Evolutionary conservation across 2,329 filamentous ascomycete genomes (phyloP).

Genomic region (Gnomoniopsis smithogilvyi): DNA sequence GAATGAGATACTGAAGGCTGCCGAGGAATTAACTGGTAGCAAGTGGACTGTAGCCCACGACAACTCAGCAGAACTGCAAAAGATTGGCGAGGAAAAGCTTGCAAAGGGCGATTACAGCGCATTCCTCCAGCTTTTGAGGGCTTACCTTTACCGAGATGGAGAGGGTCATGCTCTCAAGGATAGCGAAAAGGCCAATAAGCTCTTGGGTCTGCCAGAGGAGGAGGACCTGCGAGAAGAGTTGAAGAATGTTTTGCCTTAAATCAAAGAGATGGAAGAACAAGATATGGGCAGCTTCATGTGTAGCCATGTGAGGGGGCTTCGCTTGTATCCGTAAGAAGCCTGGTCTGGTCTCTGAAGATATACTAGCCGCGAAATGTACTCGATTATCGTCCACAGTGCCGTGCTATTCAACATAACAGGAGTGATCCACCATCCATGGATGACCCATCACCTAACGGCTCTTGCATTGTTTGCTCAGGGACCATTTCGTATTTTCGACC

Average conservation of each 20-base stretch:
- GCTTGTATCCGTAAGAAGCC: too few species aligned
- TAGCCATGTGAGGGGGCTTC: background rate
- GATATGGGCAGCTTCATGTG: background rate
- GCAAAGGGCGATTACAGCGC: constrained; percentile 35
- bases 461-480: too few species aligned
- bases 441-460: too few species aligned
- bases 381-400: too few species aligned
- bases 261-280: constrained; percentile 2
- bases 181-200: constrained; percentile 22
- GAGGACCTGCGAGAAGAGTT: constrained; percentile 17
- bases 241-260: constrained; percentile 12
- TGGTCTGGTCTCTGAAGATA: too few species aligned
- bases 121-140: constrained; percentile 27
- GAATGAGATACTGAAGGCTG: constrained; percentile 49
- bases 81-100: constrained; percentile 38
- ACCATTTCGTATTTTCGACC: too few species aligned
- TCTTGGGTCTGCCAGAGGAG: constrained; percentile 23
- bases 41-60: constrained; percentile 46
- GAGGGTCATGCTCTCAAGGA: constrained; percentile 26
- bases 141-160: constrained; percentile 33
- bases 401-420: too few species aligned
- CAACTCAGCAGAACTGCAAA: constrained; percentile 31
- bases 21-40: constrained; percentile 49
- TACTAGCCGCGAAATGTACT: too few species aligned
- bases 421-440: too few species aligned